Conservation (phyloP, 2,329 filamentous ascomycete species). For the Beauveria sp. region DNA sequence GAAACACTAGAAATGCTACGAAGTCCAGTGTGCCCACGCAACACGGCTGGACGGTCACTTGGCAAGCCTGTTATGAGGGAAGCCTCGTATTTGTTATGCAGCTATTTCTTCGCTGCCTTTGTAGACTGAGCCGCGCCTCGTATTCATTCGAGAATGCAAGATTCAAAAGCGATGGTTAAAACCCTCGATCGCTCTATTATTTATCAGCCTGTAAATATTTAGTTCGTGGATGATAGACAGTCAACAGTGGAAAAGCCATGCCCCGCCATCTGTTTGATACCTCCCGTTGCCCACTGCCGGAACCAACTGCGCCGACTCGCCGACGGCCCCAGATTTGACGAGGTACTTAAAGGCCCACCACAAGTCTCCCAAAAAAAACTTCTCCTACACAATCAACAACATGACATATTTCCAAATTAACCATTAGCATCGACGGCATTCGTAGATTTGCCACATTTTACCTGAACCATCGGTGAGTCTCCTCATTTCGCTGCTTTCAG, state of each 20-base stretch:
- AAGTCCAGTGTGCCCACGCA: too few relatives aligned
- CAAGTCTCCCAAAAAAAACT: neutral
- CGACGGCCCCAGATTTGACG: neutral
- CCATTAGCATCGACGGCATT: neutral
- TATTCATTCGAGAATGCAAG: too few relatives aligned
- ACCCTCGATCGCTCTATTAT: too few relatives aligned
- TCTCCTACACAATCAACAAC: neutral
- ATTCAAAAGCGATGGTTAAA: accelerated
- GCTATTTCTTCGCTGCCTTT: too few relatives aligned
- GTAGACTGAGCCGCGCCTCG: too few relatives aligned
- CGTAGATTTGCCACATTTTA: neutral
- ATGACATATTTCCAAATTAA: neutral
- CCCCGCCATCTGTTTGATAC: neutral
- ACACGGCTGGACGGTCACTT: too few relatives aligned
- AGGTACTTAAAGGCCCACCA: slow-evolving; percentile 3
- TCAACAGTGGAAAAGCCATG: too few relatives aligned
- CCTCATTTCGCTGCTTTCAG: neutral
- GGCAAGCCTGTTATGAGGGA: too few relatives aligned
- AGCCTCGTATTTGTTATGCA: too few relatives aligned
- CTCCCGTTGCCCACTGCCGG: neutral
- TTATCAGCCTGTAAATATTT: too few relatives aligned
- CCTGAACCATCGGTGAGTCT: neutral
- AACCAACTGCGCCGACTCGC: slow-evolving; percentile 4
- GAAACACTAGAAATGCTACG: too few relatives aligned
- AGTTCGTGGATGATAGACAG: too few relatives aligned